Conservation (phyloP, 1,284 basidiomycete species). For the Vanrija sp. region DNA sequence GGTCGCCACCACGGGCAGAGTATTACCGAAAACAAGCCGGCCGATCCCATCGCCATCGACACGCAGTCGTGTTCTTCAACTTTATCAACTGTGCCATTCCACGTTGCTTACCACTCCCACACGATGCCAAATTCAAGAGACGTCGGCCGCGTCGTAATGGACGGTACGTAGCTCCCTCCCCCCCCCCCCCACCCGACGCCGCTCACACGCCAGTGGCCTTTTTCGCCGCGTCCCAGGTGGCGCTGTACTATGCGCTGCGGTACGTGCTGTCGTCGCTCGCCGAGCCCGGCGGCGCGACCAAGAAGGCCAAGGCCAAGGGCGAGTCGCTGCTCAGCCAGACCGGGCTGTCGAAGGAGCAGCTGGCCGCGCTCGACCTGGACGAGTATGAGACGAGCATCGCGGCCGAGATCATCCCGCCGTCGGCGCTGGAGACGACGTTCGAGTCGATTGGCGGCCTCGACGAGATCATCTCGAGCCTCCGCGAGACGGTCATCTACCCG, state of each 20-base stretch:
- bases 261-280: conserved; percentile 45
- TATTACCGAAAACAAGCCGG: background rate
- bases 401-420: conserved; percentile 53
- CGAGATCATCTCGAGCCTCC: conserved; percentile 80
- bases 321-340: conserved; percentile 39
- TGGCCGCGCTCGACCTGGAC: conserved; percentile 54
- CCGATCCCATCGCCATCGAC: no score
- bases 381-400: conserved; percentile 56
- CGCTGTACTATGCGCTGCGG: conserved; percentile 47
- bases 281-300: conserved; percentile 30
- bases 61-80: background rate
- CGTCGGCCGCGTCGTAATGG: conserved; percentile 48
- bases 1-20: background rate
- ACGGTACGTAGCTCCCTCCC: conserved; percentile 40
- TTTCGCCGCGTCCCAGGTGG: conserved; percentile 57
- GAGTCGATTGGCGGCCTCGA: conserved; percentile 83
- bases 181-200: no score
- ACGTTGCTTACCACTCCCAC: background rate
- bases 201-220: conserved; percentile 53
- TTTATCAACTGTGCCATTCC: background rate
- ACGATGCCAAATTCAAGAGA: conserved; percentile 33
- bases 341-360: conserved; percentile 39
- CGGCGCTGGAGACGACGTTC: conserved; percentile 53
- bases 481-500: conserved; percentile 95
- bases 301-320: conserved; percentile 45